Conservation (phyloP, 1,284 basidiomycete species). For the Sutorius eximius region DNA sequence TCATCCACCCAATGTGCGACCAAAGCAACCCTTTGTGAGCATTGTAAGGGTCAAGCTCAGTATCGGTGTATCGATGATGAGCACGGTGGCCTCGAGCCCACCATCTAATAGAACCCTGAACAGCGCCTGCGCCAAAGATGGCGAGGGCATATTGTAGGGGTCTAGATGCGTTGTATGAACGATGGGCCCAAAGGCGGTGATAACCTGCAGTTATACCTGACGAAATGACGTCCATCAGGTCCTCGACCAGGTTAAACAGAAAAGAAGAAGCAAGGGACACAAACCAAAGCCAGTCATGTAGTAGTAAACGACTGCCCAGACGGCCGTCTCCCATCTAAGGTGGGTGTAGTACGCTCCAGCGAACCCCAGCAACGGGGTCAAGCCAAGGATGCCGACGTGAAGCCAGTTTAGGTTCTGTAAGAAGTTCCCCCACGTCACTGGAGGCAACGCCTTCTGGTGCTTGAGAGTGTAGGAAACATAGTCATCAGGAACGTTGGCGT, state of each 20-base stretch:
- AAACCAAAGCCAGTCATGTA: constrained; percentile 80
- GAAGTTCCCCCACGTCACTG: constrained; percentile 70
- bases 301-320: constrained; percentile 79
- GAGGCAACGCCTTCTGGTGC: constrained; percentile 74
- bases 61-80: constrained; percentile 94
- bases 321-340: constrained; percentile 65
- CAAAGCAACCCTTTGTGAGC: constrained; percentile 81
- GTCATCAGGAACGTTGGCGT: constrained; percentile 81
- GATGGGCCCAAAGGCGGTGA: constrained; percentile 92
- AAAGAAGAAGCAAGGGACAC: constrained; percentile 20
- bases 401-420: constrained; percentile 76
- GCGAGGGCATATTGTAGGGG: constrained; percentile 81
- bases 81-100: constrained; percentile 94
- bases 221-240: not conserved
- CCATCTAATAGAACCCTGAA: constrained; percentile 92
- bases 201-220: constrained; percentile 76
- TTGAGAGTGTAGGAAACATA: constrained; percentile 85
- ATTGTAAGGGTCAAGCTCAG: constrained; percentile 92
- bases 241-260: not conserved
- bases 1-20: constrained; percentile 92
- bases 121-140: constrained; percentile 79
- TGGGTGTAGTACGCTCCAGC: constrained; percentile 63
- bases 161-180: constrained; percentile 84
- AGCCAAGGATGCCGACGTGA: constrained; percentile 59
- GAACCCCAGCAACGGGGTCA: constrained; percentile 71